Evolutionary conservation across 2,329 filamentous ascomycete species (phyloP).

Genomic region (Aspergillus texensis): DNA sequence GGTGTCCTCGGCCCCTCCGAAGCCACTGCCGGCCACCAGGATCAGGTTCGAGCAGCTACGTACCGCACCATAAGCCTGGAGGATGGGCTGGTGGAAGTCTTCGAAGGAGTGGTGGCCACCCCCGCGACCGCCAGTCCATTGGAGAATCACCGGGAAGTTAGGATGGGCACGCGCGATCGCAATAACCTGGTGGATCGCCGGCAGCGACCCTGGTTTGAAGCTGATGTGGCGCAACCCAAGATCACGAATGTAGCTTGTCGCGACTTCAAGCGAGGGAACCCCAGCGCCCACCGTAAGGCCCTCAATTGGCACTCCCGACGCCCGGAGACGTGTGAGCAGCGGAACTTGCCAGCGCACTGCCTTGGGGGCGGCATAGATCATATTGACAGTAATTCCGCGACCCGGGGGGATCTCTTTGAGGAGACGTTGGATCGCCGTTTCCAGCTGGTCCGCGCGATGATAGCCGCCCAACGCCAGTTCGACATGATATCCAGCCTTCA

Average conservation of each 20-base stretch:
- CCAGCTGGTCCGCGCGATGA: constrained; percentile 81
- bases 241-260: constrained; percentile 90
- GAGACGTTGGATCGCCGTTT: constrained; percentile 78
- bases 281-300: constrained; percentile 91
- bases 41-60: constrained; percentile 84
- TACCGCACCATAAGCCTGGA: constrained; percentile 89
- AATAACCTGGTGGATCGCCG: constrained; percentile 85
- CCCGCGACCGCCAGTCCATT: constrained; percentile 91
- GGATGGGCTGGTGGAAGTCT: constrained; percentile 88
- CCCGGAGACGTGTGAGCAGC: constrained; percentile 74
- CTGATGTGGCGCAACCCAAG: constrained; percentile 88
- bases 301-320: constrained; percentile 87
- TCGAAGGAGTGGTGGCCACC: constrained; percentile 93
- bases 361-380: constrained; percentile 88
- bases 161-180: constrained; percentile 92
- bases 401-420: constrained; percentile 81
- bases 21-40: constrained; percentile 84
- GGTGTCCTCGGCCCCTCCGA: constrained; percentile 84
- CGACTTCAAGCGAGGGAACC: constrained; percentile 89
- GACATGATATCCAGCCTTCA: constrained; percentile 94
- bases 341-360: constrained; percentile 94
- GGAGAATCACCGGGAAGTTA: constrained; percentile 81
- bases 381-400: constrained; percentile 83
- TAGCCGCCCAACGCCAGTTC: constrained; percentile 89
- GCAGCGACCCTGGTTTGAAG: constrained; percentile 88